phyloP scores from a whole-genome alignment of 1,284 basidiomycete genomes.

The Phylloporus gajari region DNA sequence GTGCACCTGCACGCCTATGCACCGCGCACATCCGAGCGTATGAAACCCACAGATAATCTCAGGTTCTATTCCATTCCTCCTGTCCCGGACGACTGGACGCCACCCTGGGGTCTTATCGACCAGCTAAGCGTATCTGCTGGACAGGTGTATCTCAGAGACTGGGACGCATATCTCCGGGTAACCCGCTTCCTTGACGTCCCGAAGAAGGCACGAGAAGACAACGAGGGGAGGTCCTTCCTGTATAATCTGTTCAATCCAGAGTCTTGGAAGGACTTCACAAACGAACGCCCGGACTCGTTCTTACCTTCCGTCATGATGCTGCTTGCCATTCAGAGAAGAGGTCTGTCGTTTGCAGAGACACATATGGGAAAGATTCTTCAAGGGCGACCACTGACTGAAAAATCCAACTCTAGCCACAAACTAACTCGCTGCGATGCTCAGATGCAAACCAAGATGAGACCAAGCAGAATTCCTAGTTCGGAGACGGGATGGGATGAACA shows the following conservation, averaged over 20 bases:
- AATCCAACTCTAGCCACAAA: no score
- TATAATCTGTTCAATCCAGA: no score
- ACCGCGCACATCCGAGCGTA: conserved; percentile 46
- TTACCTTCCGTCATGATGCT: neutral
- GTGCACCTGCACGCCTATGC: conserved; percentile 55
- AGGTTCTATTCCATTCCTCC: conserved; percentile 47
- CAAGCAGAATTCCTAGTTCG: no score
- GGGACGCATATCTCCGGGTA: neutral
- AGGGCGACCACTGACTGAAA: neutral
- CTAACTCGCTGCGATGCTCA: no score
- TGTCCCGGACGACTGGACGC: neutral
- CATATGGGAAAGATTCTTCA: conserved; percentile 2
- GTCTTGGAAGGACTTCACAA: conserved; percentile 48
- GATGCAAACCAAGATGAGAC: no score
- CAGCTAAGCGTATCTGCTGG: conserved; percentile 41
- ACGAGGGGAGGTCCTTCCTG: no score
- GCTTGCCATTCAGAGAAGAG: neutral
- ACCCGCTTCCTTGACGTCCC: conserved; percentile 3
- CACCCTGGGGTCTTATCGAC: conserved; percentile 8
- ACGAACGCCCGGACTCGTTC: neutral
- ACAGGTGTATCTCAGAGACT: conserved; percentile 4
- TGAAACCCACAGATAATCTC: conserved; percentile 51
- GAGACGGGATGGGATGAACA: no score
- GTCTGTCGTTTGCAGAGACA: neutral
- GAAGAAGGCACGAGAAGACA: conserved; percentile 33